Evolutionary conservation across 2,329 filamentous ascomycete species (phyloP).

Genomic region (Didymella pomorum): DNA sequence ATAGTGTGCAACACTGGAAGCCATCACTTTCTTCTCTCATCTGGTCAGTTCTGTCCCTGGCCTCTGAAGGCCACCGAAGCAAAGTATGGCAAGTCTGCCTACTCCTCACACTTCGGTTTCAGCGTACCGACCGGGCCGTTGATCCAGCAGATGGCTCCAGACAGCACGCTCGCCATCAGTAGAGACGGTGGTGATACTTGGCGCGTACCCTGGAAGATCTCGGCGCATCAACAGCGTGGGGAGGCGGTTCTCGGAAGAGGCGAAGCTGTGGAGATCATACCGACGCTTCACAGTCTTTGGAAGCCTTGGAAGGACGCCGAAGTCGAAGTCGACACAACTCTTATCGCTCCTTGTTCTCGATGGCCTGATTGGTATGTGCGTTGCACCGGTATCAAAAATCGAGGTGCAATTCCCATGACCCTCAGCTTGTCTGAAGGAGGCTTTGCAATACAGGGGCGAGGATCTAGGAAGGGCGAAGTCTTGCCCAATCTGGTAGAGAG

Average conservation of each 20-base stretch:
- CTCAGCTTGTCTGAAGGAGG: conserved; percentile 36
- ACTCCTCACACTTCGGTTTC: conserved; percentile 48
- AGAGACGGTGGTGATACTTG: conserved; percentile 52
- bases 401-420: neutral
- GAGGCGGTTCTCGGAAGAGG: neutral
- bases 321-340: conserved; percentile 32
- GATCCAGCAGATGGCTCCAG: conserved; percentile 53
- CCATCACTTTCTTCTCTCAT: conserved; percentile 45
- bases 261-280: conserved; percentile 18
- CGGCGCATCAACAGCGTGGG: neutral
- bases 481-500: conserved; percentile 17
- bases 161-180: conserved; percentile 51
- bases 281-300: conserved; percentile 33
- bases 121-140: conserved; percentile 52
- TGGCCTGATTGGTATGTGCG: conserved; percentile 46
- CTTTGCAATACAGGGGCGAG: conserved; percentile 44
- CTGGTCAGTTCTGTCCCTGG: conserved; percentile 48
- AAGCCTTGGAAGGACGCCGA: conserved; percentile 43
- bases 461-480: conserved; percentile 27
- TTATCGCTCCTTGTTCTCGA: conserved; percentile 34
- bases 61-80: conserved; percentile 48
- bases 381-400: conserved; percentile 31
- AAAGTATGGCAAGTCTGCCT: conserved; percentile 49
- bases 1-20: conserved; percentile 55
- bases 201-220: conserved; percentile 50